A percentile compares a stretch with the other conserved stretches of the same genome.
Evolutionary conservation across 1,284 basidiomycete genomes (phyloP).

Genomic region (Austroboletus novae-zelandiae): DNA sequence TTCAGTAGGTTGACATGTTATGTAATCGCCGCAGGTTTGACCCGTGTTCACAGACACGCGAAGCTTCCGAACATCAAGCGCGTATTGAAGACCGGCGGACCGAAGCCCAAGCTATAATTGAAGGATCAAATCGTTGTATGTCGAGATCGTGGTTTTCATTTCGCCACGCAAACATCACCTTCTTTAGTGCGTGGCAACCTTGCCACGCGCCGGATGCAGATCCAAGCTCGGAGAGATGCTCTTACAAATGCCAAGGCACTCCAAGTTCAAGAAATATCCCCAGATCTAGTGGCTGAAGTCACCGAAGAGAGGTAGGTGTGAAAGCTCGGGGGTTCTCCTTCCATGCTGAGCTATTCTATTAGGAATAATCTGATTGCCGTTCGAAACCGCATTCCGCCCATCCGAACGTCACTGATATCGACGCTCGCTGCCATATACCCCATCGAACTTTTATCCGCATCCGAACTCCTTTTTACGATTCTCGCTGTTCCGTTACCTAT

Average conservation of each 20-base stretch:
- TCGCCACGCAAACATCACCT: constrained; percentile 11
- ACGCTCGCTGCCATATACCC: constrained; percentile 82
- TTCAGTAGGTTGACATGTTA: constrained; percentile 39
- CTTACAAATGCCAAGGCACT: constrained; percentile 46
- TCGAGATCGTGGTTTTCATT: constrained; percentile 18
- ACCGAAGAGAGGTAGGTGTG: constrained; percentile 24
- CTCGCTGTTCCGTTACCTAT: constrained; percentile 83
- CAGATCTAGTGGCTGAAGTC: constrained; percentile 33
- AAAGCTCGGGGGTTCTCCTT: constrained; percentile 1
- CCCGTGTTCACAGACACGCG: constrained; percentile 48
- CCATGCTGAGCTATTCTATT: constrained; percentile 4
- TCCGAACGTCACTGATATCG: constrained; percentile 70
- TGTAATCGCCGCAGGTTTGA: constrained; percentile 25
- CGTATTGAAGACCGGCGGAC: constrained; percentile 46
- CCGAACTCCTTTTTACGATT: constrained; percentile 83
- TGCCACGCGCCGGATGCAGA: constrained; percentile 37
- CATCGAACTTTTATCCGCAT: constrained; percentile 78
- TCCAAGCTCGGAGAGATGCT: constrained; percentile 47
- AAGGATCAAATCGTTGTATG: constrained; percentile 49
- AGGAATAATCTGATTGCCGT: constrained; percentile 48
- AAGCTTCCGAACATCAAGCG: constrained; percentile 59
- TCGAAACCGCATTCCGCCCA: constrained; percentile 49
- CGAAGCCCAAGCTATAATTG: constrained; percentile 40
- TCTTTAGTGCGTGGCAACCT: constrained; percentile 45
- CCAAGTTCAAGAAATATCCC: constrained; percentile 38